Evolutionary conservation across 2,329 filamentous ascomycete genomes (phyloP).

Genomic region (Talaromyces sp.): DNA sequence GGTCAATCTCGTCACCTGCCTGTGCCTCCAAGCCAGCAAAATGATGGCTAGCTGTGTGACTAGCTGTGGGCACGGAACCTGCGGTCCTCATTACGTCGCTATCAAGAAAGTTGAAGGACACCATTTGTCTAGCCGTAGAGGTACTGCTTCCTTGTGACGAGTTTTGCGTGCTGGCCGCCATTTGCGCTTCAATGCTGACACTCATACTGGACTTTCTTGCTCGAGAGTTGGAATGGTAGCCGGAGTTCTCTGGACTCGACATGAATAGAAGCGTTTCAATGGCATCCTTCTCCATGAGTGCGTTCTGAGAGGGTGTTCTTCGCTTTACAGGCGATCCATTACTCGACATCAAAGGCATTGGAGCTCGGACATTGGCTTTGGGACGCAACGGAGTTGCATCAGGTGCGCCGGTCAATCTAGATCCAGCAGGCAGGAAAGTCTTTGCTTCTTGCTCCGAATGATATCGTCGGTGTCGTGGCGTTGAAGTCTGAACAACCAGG

Average conservation of each 20-base stretch:
- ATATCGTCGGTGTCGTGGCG: slow-evolving; percentile 31
- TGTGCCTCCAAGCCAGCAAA: slow-evolving; percentile 29
- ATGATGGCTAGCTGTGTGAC: not conserved
- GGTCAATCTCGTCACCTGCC: slow-evolving; percentile 41
- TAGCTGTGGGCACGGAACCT: not conserved
- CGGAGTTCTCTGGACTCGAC: slow-evolving; percentile 50
- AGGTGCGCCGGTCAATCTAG: slow-evolving; percentile 23
- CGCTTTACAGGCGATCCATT: slow-evolving; percentile 19
- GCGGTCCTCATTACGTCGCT: not conserved
- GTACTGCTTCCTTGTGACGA: slow-evolving; percentile 22
- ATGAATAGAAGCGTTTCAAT: slow-evolving; percentile 52
- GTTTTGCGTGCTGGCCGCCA: slow-evolving; percentile 22
- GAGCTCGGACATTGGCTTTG: slow-evolving; percentile 19
- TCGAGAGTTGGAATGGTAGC: slow-evolving; percentile 40
- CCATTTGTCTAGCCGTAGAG: not conserved
- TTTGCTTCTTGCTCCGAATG: slow-evolving; percentile 32
- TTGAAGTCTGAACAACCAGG: slow-evolving; percentile 22
- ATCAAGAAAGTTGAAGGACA: not conserved
- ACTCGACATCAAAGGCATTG: slow-evolving; percentile 18
- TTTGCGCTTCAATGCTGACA: slow-evolving; percentile 27
- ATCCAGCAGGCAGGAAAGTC: slow-evolving; percentile 20
- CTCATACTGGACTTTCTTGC: slow-evolving; percentile 23
- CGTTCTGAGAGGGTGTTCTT: slow-evolving; percentile 42
- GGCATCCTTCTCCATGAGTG: slow-evolving; percentile 49
- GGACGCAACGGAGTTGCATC: slow-evolving; percentile 28